Base-by-base conservation (phyloP, 805 yeast genomes). In the Saturnispora dispora region DNA sequence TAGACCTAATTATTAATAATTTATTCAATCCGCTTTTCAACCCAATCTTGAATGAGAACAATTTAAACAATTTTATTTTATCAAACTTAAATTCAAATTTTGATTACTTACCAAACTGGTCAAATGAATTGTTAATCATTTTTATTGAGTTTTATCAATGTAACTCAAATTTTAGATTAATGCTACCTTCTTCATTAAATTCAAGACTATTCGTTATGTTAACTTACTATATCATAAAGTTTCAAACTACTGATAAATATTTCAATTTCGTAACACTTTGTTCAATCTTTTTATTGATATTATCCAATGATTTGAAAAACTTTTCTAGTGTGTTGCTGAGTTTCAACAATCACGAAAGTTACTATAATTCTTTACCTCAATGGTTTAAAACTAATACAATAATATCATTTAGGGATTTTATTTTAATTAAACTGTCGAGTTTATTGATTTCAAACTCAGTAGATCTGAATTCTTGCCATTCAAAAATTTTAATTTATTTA, bases 101-200 rank as follows among this genome's bases (percentile, higher is more conserved):
- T 7, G 57, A 55, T 18, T n/a, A 47, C n/a, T 22, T 64, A 1
- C 55, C 65, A 4, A 59, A 73, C 18, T 72, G 89, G 83, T 63
- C 80, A 2, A 67, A 73, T 3, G 90, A 84, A 60, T 61, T 77
- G n/a, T 65, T 79, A 5, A 73, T 84, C 62, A 62, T 90, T 8
- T 57, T 85, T 15, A 87, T 95, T 86, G 95, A 86, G 59, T 67
- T 88, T 42, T 67, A 79, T 33, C 91, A 87, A 61, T 82, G 88
- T 58, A 91, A 91, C 66, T 72, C 71, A 53, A 66, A 65, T 46
- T 82, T 84, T 59, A 73, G 74, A 52, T 60, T 62, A 17, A 68
- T 72, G 47, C 66, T 80, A 30, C 65, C 74, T 2, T 71, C 73
- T 13, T 70, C 73, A 44, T 42, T 45, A 11, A 76, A 81, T 2